Conservation (phyloP, 83 land plant genomes). For the Larix sibirica region DNA sequence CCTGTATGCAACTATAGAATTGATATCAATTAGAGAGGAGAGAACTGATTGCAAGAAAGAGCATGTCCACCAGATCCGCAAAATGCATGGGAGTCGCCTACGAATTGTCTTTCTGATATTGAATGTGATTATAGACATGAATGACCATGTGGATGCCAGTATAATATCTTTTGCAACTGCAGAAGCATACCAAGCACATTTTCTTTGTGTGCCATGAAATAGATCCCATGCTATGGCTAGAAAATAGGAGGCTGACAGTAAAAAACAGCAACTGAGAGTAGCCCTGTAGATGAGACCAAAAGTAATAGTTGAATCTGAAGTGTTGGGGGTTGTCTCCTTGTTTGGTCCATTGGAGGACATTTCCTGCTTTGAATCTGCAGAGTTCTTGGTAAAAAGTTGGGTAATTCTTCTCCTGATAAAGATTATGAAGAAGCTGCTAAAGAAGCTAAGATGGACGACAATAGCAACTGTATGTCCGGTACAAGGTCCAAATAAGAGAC, state of each 20-base stretch:
- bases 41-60: slow-evolving; percentile 36
- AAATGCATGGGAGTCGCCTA: slow-evolving; percentile 39
- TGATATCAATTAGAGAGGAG: slow-evolving; percentile 21
- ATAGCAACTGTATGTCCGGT: slow-evolving; percentile 29
- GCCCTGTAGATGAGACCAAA: slow-evolving; percentile 33
- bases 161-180: slow-evolving; percentile 24
- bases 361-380: slow-evolving; percentile 11
- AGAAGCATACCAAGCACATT: slow-evolving; percentile 13
- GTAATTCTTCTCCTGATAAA: slow-evolving; percentile 17
- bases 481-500: slow-evolving; percentile 19
- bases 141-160: slow-evolving; percentile 48
- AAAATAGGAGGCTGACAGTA: slow-evolving; percentile 21
- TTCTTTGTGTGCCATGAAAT: slow-evolving; percentile 1
- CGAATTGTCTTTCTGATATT: slow-evolving; percentile 14
- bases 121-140: slow-evolving; percentile 23
- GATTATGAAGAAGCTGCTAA: slow-evolving; percentile 26
- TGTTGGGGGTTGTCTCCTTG: neutral
- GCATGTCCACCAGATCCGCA: slow-evolving; percentile 56
- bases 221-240: slow-evolving; percentile 19
- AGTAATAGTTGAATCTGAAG: neutral
- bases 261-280: slow-evolving; percentile 34
- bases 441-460: slow-evolving; percentile 43
- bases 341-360: neutral
- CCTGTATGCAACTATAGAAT: slow-evolving; percentile 5
- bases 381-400: slow-evolving; percentile 1